phyloP scores from a whole-genome alignment of 208 protist species.

The Crithidia sp. region DNA sequence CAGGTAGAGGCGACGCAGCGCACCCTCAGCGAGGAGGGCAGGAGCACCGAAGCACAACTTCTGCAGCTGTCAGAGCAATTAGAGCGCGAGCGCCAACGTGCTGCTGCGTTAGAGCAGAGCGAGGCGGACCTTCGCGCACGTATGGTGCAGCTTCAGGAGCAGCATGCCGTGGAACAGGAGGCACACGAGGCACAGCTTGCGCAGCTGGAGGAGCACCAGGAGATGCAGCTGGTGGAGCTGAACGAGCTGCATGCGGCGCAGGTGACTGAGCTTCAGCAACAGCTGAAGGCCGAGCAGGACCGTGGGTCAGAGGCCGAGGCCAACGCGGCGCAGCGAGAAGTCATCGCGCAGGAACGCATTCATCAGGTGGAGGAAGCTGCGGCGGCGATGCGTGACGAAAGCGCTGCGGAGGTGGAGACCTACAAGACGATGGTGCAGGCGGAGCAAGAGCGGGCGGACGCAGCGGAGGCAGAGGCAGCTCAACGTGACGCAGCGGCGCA shows the following conservation, averaged over 20 bases:
- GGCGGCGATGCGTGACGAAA: no score
- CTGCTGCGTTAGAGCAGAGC: no score
- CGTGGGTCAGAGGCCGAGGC: conserved; percentile 11
- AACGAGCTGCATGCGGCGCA: conserved; percentile 7
- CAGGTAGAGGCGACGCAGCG: neutral
- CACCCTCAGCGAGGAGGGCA: neutral
- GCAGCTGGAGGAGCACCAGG: conserved; percentile 10
- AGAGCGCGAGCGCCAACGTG: no score
- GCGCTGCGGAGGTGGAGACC: no score
- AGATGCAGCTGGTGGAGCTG: neutral
- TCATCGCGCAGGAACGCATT: conserved; percentile 5
- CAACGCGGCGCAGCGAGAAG: conserved; percentile 2
- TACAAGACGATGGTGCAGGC: no score
- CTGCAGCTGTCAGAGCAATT: conserved; percentile 1
- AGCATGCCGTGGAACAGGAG: no score
- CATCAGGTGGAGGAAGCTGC: conserved; percentile 5
- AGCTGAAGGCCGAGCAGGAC: conserved; percentile 16
- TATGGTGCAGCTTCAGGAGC: neutral
- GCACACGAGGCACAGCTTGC: no score
- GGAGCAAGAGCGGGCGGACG: no score
- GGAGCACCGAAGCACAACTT: neutral
- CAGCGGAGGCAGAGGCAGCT: neutral
- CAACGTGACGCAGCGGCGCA: neutral
- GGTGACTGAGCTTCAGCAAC: conserved; percentile 19
- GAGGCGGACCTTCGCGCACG: no score